Conservation (phyloP, 345 rosid genomes). For the Arabidopsis suecica region DNA sequence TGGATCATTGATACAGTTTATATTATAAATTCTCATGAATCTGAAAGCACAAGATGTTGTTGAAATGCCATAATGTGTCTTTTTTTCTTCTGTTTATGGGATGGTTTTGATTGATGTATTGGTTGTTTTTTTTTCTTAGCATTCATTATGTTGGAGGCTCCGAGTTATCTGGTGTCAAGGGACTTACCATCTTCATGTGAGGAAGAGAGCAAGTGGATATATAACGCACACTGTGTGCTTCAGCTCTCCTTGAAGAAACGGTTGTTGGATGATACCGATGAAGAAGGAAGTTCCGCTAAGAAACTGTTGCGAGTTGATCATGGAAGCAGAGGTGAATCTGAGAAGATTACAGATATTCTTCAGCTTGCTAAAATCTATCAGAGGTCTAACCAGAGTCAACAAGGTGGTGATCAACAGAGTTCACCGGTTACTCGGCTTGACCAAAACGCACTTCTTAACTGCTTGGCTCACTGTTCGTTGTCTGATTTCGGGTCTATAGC, state of each 20-base stretch:
- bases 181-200: constrained; percentile 56
- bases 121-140: constrained; percentile 11
- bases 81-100: constrained; percentile 14
- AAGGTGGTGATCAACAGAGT: constrained; percentile 27
- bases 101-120: constrained; percentile 18
- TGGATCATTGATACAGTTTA: background rate
- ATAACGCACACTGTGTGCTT: constrained; percentile 47
- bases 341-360: constrained; percentile 34
- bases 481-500: constrained; percentile 59
- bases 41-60: background rate
- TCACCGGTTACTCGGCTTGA: constrained; percentile 34
- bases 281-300: constrained; percentile 21
- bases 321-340: constrained; percentile 1
- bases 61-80: background rate
- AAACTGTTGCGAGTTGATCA: constrained; percentile 41
- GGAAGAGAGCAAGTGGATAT: constrained; percentile 57
- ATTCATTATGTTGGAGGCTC: constrained; percentile 60
- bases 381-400: constrained; percentile 37
- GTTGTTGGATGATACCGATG: constrained; percentile 35
- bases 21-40: background rate
- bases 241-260: constrained; percentile 50
- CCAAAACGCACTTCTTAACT: constrained; percentile 46
- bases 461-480: constrained; percentile 67
- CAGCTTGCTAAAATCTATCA: constrained; percentile 43
- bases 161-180: constrained; percentile 50